phyloP scores from a whole-genome alignment of 805 yeast species.

The Pichia nanzhaoensis region DNA sequence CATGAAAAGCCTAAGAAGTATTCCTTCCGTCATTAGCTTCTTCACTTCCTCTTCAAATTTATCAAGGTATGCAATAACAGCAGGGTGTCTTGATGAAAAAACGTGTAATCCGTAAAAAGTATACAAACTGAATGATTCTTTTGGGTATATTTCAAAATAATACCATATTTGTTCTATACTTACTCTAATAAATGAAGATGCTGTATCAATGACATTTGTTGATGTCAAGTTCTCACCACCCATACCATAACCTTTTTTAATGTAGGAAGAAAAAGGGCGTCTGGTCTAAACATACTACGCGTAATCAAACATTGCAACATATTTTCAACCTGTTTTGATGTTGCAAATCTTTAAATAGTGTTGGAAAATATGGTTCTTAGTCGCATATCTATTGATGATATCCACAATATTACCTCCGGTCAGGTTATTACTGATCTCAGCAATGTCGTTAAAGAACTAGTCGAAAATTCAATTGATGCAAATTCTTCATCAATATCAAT shows the following conservation, averaged over 20 bases:
- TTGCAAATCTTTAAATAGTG: too few species aligned
- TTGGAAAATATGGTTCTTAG: slow-evolving; percentile 22
- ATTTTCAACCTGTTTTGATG: too few species aligned
- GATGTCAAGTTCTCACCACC: background rate
- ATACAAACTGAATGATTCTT: slow-evolving; percentile 37
- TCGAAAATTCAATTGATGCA: slow-evolving; percentile 87
- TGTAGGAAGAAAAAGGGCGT: background rate
- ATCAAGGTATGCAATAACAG: slow-evolving; percentile 33
- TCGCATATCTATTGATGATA: slow-evolving; percentile 44
- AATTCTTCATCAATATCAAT: slow-evolving; percentile 61
- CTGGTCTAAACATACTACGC: background rate
- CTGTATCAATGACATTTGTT: background rate
- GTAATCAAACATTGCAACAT: too few species aligned
- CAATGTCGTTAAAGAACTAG: slow-evolving; percentile 74
- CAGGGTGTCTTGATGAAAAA: slow-evolving; percentile 42
- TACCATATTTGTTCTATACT: slow-evolving; percentile 45
- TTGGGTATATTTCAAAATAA: slow-evolving; percentile 47
- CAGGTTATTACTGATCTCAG: slow-evolving; percentile 82
- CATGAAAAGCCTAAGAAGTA: slow-evolving; percentile 21
- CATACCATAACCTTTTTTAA: background rate
- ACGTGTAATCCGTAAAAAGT: slow-evolving; percentile 38
- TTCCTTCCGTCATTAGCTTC: slow-evolving; percentile 18
- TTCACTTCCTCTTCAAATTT: slow-evolving; percentile 21
- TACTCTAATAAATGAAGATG: slow-evolving; percentile 4
- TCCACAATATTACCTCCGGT: slow-evolving; percentile 80